Evolutionary conservation across 1,284 basidiomycete species (phyloP).

Genomic region (Sporisorium exsertum): DNA sequence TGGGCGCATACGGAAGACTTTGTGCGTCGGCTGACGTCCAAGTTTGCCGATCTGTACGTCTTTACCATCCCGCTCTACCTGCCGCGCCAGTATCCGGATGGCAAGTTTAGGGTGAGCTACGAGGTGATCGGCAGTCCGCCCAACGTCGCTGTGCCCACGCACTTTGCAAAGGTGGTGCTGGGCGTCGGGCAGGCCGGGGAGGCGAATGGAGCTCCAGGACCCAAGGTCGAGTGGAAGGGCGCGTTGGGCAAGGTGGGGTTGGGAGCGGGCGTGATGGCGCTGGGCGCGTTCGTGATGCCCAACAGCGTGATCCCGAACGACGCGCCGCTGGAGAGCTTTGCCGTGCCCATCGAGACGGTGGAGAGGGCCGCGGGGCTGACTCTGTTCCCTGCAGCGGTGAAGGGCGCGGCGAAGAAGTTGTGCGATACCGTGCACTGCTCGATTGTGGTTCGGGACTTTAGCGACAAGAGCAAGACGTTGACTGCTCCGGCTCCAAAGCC

Average conservation of each 20-base stretch:
- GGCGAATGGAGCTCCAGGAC: slow-evolving; percentile 8
- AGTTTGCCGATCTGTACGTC: slow-evolving; percentile 92
- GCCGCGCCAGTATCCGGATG: slow-evolving; percentile 83
- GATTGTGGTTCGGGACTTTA: slow-evolving; percentile 64
- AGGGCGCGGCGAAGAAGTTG: slow-evolving; percentile 83
- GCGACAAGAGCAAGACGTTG: slow-evolving; percentile 44
- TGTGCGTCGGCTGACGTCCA: slow-evolving; percentile 85
- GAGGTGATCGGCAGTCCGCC: slow-evolving; percentile 89
- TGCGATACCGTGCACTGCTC: slow-evolving; percentile 73
- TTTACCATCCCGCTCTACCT: slow-evolving; percentile 99
- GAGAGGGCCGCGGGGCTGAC: slow-evolving; percentile 90
- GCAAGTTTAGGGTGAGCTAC: slow-evolving; percentile 92
- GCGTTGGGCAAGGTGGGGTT: slow-evolving; percentile 27
- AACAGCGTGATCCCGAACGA: slow-evolving; percentile 67
- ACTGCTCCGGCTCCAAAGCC: slow-evolving; percentile 22
- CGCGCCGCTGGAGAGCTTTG: slow-evolving; percentile 61
- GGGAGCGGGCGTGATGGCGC: slow-evolving; percentile 26
- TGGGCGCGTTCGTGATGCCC: slow-evolving; percentile 68
- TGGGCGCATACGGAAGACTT: slow-evolving; percentile 79
- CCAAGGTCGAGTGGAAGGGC: slow-evolving; percentile 31
- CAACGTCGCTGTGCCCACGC: slow-evolving; percentile 91
- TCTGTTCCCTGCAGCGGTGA: slow-evolving; percentile 87
- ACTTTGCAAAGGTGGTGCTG: slow-evolving; percentile 96
- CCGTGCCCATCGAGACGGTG: slow-evolving; percentile 80
- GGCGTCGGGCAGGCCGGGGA: slow-evolving; percentile 69